Evolutionary conservation across 805 yeast genomes (phyloP), one percentile per base, ranked within the genome.

Genomic region (Wickerhamomyces alni): DNA sequence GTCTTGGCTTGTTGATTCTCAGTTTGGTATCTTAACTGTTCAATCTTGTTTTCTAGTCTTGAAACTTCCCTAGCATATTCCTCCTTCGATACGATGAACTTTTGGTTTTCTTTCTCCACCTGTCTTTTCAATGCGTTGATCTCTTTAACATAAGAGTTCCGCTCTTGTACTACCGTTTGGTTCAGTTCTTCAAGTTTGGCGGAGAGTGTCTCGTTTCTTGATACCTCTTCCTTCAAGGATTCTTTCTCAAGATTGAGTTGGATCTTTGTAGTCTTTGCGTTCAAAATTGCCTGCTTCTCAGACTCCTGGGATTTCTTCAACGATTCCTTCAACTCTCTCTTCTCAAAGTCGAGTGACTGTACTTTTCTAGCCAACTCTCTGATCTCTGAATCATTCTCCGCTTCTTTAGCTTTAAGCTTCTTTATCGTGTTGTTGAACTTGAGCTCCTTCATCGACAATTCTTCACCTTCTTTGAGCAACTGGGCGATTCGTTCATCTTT

Each of bases 391-490:
- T 69, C 75, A 16, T 59, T 58, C 13, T 61, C 65, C 7, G 47
- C 13, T 37, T 75, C 74, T 28, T 66, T 69, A 17, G 69, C 61
- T 31, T 77, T 75, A 41, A 88, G 59, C 46, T 71, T 69, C 45
- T 84, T 84, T 36, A 89, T 76, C 0, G 80, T 67, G 30, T 78
- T 85, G 48, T 75, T 78, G 38, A 79, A 69, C 47, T 74, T 76
- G 21, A 87, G 68, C 51, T 91, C 97, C 44, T 76, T 79, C 42
- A 72, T 70, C 0, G 93, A 77, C 29, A 87, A 61, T 18, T 72
- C 75, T 45, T 82, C 80, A 4, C 95, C 95, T 59, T 88, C 96
- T 39, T 74, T 77, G 54, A 84, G 55, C 22, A 89, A 62, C 41
- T 81, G 79, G 15, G 74, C 72, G 19, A 89, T 77, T 24, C 77